These are phyloP conservation scores for Chaetomium globosum DNA, from an alignment of 2,329 filamentous ascomycete genomes.

Conservation along the genomic window DNA sequence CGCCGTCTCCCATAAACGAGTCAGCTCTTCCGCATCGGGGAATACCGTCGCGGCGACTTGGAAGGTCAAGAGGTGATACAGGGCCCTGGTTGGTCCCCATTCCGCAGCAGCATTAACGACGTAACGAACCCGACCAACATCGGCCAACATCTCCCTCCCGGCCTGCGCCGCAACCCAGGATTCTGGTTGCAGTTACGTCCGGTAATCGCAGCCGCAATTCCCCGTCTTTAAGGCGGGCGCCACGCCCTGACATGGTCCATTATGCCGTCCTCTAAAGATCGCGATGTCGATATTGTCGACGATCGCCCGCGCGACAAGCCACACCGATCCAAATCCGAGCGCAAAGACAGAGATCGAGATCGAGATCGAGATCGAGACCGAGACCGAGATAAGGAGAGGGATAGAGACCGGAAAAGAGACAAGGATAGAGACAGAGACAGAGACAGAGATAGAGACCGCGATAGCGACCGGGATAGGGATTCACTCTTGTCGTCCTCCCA, in stretches of 20 bases:
- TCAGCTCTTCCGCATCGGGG: slow-evolving; percentile 12
- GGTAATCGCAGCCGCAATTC: slow-evolving; percentile 25
- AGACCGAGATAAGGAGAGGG: slow-evolving; percentile 35
- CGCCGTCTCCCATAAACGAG: not conserved
- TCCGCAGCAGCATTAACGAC: slow-evolving; percentile 4
- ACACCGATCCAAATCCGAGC: slow-evolving; percentile 37
- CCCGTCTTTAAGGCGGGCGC: slow-evolving; percentile 32
- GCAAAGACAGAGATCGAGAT: slow-evolving; percentile 37
- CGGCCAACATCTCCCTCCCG: slow-evolving; percentile 13
- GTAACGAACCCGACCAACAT: not conserved
- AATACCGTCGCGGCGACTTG: slow-evolving; percentile 9
- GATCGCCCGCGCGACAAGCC: slow-evolving; percentile 47
- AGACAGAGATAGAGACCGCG: slow-evolving; percentile 40
- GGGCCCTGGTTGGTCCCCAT: slow-evolving; percentile 20
- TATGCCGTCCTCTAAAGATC: slow-evolving; percentile 40
- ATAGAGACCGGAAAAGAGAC: slow-evolving; percentile 39
- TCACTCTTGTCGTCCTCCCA: slow-evolving; percentile 30
- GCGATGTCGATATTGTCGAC: slow-evolving; percentile 44
- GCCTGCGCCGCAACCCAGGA: slow-evolving; percentile 26
- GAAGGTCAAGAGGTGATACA: not conserved
- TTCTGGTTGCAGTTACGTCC: slow-evolving; percentile 17
- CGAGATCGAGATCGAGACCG: slow-evolving; percentile 34
- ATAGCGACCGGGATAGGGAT: slow-evolving; percentile 36
- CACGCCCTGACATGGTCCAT: slow-evolving; percentile 36
- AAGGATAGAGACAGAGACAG: slow-evolving; percentile 36